A percentile compares a stretch with the other conserved stretches of the same genome.
Evolutionary conservation across 1,284 basidiomycete genomes (phyloP).

Genomic region (Irpex sp.): DNA sequence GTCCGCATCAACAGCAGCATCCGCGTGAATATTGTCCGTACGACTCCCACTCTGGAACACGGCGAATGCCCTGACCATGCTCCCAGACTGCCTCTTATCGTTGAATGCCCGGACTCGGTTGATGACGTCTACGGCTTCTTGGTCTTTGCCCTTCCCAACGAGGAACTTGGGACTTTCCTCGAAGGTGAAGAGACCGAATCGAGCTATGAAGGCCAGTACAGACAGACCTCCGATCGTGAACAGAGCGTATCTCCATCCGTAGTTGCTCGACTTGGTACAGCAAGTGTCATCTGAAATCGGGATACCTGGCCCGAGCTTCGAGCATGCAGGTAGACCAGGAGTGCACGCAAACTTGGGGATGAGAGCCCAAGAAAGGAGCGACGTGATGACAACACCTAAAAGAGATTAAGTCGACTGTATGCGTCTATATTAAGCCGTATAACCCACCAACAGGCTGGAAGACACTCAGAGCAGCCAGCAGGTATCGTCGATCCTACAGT

Average conservation of each 20-base stretch:
- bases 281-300: background rate
- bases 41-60: constrained; percentile 38
- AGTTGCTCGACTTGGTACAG: constrained; percentile 29
- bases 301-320: background rate
- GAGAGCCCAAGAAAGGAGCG: constrained; percentile 14
- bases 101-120: constrained; percentile 71
- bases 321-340: constrained; percentile 7
- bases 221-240: constrained; percentile 58
- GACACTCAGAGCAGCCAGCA: constrained; percentile 12
- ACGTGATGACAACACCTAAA: constrained; percentile 10
- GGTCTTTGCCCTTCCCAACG: constrained; percentile 65
- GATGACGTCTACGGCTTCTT: constrained; percentile 65
- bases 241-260: constrained; percentile 71
- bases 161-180: constrained; percentile 74
- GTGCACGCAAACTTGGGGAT: constrained; percentile 10
- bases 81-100: constrained; percentile 20
- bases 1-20: background rate
- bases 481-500: constrained; percentile 9
- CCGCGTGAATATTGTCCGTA: background rate
- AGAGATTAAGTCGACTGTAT: background rate
- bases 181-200: constrained; percentile 69
- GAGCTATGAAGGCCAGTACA: constrained; percentile 57
- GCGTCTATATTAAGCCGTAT: background rate
- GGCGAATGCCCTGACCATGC: background rate
- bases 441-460: constrained; percentile 14